phyloP scores from a whole-genome alignment of 306 rosid species.

The Elaeagnus macrophylla region DNA sequence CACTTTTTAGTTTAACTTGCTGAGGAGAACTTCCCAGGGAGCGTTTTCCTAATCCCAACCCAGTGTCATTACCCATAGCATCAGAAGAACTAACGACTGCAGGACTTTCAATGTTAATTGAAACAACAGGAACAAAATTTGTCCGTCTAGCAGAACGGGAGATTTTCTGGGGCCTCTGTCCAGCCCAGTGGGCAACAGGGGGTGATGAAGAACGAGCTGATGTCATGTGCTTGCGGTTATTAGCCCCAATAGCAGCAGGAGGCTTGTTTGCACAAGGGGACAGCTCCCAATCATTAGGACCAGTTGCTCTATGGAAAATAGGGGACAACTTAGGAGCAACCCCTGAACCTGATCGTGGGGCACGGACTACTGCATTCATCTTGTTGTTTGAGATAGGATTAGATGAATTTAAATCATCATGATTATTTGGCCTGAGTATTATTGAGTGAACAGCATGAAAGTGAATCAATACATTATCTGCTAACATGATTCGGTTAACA shows the following conservation, averaged over 20 bases:
- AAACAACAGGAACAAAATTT: conserved; percentile 59
- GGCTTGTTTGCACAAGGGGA: conserved; percentile 72
- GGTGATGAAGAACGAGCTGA: conserved; percentile 80
- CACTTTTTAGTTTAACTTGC: conserved; percentile 72
- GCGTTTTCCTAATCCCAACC: conserved; percentile 63
- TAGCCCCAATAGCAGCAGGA: conserved; percentile 60
- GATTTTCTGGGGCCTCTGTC: conserved; percentile 90
- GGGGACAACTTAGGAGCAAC: conserved; percentile 83
- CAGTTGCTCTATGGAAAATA: conserved; percentile 56
- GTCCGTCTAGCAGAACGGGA: conserved; percentile 95
- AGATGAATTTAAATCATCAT: conserved; percentile 72
- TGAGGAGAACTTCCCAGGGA: conserved; percentile 71
- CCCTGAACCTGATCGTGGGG: conserved; percentile 82
- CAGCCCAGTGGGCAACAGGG: conserved; percentile 73
- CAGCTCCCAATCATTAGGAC: conserved; percentile 83
- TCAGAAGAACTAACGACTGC: conserved; percentile 56
- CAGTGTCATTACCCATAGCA: conserved; percentile 61
- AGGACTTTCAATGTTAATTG: conserved; percentile 67
- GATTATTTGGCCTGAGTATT: conserved; percentile 57
- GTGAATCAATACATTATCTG: not conserved
- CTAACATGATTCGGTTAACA: conserved; percentile 1
- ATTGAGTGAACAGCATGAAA: conserved; percentile 2
- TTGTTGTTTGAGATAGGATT: conserved; percentile 75
- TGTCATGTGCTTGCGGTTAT: conserved; percentile 75
- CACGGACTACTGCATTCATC: conserved; percentile 66